phyloP scores from a whole-genome alignment of 305 asterid species.

The Fraxinus sp. region DNA sequence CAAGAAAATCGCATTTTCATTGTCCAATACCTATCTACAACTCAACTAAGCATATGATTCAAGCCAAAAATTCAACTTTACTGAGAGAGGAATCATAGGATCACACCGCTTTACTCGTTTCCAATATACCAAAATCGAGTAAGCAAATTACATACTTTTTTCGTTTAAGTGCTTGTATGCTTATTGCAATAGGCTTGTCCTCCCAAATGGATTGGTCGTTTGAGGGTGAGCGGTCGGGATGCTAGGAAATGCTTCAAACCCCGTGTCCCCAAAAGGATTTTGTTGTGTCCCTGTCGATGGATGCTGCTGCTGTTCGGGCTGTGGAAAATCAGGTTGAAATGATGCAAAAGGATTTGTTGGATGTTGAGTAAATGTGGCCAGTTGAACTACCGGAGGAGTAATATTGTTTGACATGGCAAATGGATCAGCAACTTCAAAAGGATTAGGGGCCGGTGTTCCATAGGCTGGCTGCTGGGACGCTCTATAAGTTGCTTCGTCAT shows the following conservation, averaged over 20 bases:
- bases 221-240: constrained; percentile 47
- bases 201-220: constrained; percentile 73
- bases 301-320: constrained; percentile 49
- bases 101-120: constrained; percentile 33
- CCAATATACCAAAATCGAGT: constrained; percentile 44
- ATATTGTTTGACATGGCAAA: constrained; percentile 49
- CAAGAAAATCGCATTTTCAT: not conserved
- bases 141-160: constrained; percentile 34
- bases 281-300: constrained; percentile 44
- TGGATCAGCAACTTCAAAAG: constrained; percentile 75
- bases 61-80: constrained; percentile 26
- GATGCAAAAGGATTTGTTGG: constrained; percentile 71
- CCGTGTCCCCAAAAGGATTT: constrained; percentile 79
- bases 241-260: constrained; percentile 57
- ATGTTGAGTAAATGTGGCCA: constrained; percentile 36
- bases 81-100: constrained; percentile 11
- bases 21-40: constrained; percentile 35
- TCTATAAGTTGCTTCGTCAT: constrained; percentile 80
- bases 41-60: constrained; percentile 25
- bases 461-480: constrained; percentile 78
- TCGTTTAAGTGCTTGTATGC: constrained; percentile 26
- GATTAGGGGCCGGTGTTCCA: constrained; percentile 86
- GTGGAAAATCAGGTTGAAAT: constrained; percentile 60
- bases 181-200: constrained; percentile 53
- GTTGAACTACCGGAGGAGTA: constrained; percentile 50